These are phyloP conservation scores for Clonostachys byssicola DNA, from an alignment of 2,329 filamentous ascomycete species.

Conservation along the genomic window DNA sequence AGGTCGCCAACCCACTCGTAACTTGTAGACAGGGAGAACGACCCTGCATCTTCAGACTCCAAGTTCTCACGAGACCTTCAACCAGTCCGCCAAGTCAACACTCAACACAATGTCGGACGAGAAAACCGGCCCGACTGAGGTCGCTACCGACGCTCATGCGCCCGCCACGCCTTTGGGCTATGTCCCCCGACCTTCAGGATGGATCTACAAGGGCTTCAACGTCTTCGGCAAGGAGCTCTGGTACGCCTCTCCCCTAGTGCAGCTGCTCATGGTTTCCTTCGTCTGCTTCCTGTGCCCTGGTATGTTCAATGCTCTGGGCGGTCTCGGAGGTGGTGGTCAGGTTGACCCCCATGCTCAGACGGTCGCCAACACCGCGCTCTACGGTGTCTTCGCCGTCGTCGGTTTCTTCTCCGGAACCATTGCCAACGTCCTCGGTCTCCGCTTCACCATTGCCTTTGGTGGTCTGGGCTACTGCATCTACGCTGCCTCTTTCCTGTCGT, in stretches of 20 bases:
- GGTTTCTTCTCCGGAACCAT: conserved; percentile 73
- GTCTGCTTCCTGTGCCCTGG: conserved; percentile 61
- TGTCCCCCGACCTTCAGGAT: conserved; percentile 5
- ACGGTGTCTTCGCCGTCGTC: conserved; percentile 65
- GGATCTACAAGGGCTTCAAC: conserved; percentile 29
- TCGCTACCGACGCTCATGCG: conserved; percentile 2
- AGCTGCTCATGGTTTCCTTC: conserved; percentile 62
- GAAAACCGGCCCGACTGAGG: conserved; percentile 10
- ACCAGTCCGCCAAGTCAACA: background rate
- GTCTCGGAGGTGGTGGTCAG: conserved; percentile 53
- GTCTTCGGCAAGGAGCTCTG: conserved; percentile 53
- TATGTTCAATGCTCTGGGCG: conserved; percentile 63
- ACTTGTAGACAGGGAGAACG: too few relatives aligned
- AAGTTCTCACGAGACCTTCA: background rate
- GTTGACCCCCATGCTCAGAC: conserved; percentile 51
- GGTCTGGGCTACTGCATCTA: conserved; percentile 77
- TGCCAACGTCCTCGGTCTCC: conserved; percentile 72
- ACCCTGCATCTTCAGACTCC: background rate
- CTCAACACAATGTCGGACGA: conserved; percentile 15
- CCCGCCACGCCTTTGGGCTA: background rate
- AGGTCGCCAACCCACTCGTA: too few relatives aligned
- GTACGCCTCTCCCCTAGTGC: conserved; percentile 70
- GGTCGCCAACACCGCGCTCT: conserved; percentile 62
- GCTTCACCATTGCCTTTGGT: conserved; percentile 63
- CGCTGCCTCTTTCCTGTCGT: conserved; percentile 9